phyloP scores from a whole-genome alignment of 306 rosid species.

The Acacia crassicarpa region DNA sequence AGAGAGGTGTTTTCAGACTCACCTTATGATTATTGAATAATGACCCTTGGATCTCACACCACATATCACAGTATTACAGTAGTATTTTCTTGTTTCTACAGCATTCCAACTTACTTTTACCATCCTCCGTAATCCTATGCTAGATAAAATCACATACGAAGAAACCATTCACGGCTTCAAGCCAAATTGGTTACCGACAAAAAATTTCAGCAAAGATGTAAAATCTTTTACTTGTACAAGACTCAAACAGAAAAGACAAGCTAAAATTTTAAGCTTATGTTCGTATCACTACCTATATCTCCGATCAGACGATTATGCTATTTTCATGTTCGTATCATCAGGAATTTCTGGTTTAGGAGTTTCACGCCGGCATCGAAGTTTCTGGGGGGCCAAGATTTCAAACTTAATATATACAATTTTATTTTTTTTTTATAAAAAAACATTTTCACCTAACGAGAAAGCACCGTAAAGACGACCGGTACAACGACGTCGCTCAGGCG shows the following conservation, averaged over 20 bases:
- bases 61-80: too few relatives aligned
- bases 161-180: background rate
- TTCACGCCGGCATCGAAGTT: too few relatives aligned
- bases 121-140: background rate
- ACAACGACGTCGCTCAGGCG: constrained; percentile 16
- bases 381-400: too few relatives aligned
- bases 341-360: background rate
- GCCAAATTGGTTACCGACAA: background rate
- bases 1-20: background rate
- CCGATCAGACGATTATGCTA: background rate
- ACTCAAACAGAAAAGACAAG: background rate
- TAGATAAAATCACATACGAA: background rate
- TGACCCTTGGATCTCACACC: constrained; percentile 12
- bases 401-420: too few relatives aligned
- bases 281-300: background rate
- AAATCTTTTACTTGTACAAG: background rate
- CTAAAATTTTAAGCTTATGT: too few relatives aligned
- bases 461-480: background rate
- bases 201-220: background rate
- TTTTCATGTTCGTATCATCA: background rate
- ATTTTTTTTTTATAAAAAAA: background rate
- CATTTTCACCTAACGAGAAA: background rate
- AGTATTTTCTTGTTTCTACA: background rate
- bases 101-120: background rate
- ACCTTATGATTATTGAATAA: constrained; percentile 10